These are phyloP conservation scores for Gossypium schwendimanii DNA, from an alignment of 441 rosid genomes.

Conservation along the genomic window DNA sequence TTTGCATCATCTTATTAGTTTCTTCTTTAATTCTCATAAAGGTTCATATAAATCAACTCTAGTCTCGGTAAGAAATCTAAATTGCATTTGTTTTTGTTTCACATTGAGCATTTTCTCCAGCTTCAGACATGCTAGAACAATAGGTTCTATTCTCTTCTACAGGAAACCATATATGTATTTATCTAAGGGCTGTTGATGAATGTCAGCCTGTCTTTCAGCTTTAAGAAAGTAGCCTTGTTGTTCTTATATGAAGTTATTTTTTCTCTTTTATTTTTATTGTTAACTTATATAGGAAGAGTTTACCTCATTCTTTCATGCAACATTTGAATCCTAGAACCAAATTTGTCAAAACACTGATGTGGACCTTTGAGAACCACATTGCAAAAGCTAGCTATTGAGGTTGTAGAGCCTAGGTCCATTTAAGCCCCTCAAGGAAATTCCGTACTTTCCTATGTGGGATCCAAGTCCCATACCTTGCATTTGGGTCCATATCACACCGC, in stretches of 20 bases:
- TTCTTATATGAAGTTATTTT: background rate
- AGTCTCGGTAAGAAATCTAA: background rate
- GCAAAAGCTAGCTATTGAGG: no score
- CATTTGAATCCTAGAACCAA: background rate
- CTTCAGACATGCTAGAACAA: background rate
- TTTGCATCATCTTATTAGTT: background rate
- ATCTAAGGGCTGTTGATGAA: background rate
- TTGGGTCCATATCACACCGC: background rate
- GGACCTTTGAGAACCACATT: no score
- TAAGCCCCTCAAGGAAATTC: no score
- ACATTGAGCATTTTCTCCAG: background rate
- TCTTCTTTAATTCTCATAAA: background rate
- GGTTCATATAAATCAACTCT: background rate
- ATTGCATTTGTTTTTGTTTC: background rate
- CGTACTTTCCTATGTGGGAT: no score
- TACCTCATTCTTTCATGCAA: background rate
- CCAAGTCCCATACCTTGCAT: no score
- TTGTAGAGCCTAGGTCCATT: no score
- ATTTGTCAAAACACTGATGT: background rate
- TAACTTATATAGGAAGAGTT: background rate
- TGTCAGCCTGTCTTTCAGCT: background rate
- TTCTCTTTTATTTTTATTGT: background rate
- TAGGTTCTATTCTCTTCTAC: background rate
- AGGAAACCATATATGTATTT: background rate
- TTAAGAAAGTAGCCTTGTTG: background rate